Base-by-base conservation (phyloP, 2,329 filamentous ascomycete species). In the Epichloe gansuensis region DNA sequence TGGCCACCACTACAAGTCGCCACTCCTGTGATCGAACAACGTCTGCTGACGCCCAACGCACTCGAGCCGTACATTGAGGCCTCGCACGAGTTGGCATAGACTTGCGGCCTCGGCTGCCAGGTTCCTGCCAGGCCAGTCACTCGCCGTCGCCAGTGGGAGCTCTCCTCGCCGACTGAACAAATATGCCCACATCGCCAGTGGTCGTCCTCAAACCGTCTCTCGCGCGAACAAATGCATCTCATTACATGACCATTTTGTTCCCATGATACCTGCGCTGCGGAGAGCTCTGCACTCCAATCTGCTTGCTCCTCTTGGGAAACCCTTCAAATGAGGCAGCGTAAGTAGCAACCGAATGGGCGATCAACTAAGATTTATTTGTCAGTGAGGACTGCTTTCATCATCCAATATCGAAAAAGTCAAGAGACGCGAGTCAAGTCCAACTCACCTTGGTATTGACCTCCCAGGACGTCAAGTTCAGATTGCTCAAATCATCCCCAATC, bases 301-400 rank as follows among this genome's bases (percentile, higher is more conserved):
- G 61, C 1, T 63, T 58, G 1, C 65, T 66, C 28, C 81, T 72
- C 66, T 81, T 65, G 0, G 83, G 83, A 67, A 87, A 85, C 9
- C 75, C 80, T 4, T 84, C 72, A 57, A 87, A 82, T 0, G 81
- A 85, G 3, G 70, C 63, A 11, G 83, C 84, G 60, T 81, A 88
- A 0, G 80, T 83, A 1, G 83, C 85, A n/a, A 88, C 80, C 1
- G 82, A 82, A 66, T 86, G 82, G 3, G 86, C 85, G 58, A 90
- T 83, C 38, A 83, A 70, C 77, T 80, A 51, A 3, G 25, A 17
- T 48, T 34, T 35, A 17, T 34, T 50, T 37, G 48, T 45, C 55
- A 38, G 23, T 5, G 4, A 21, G 7, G 0, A n/a, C 1, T 31
- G 28, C 28, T 4, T 3, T 31, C 28, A 31, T 31, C 28, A 31